Base-by-base conservation (phyloP, 345 rosid species). In the Eucalyptus pauciflora region DNA sequence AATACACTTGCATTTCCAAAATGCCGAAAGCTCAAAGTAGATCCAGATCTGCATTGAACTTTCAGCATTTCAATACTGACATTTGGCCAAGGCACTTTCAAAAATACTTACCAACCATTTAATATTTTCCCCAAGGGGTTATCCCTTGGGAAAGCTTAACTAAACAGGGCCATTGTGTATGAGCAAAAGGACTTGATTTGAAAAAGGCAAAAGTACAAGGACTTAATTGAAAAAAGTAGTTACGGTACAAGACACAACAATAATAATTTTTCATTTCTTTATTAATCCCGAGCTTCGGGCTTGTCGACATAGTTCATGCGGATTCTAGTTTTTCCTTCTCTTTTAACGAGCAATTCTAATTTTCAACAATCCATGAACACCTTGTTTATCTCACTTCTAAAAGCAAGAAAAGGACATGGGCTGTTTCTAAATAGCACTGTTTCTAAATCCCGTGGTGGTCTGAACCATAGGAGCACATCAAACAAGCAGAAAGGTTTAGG, bases 1-100 rank as follows among this genome's bases (percentile, higher is more conserved):
- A 52, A 4, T 52, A 18, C 24, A 52, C 10, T 52, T 52, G 0
- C 24, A 18, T 18, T 3, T 18, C 2, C 0, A 0, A 7, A 52
- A 18, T 18, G 24, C 10, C 4, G 7, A 49, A 49, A 52, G 24
- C 24, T 52, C 0, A 52, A 52, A 52, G 2, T 52, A 52, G 3
- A 9, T 52, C 0, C 2, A 1, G 0, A 3, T 2, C 2, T 52
- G 2, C 4, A 52, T 52, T 52, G 56, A 52, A 24, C 2, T 18
- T 52, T 18, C 0, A 52, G 4, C 1, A 52, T 18, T 52, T 24
- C 0, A 52, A 52, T 52, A 52, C 0, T 52, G 0, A 52, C 10
- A 18, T 52, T 52, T 52, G 10, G 4, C 24, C 10, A 52, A 18
- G 10, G 56, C 10, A 52, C 56, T 52, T 52, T 18, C 2, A 52